Percentiles rank a stretch among this genome's conserved stretches.
Evolutionary conservation across 805 yeast genomes (phyloP).

Genomic region (Sugiyamaella valdiviana): DNA sequence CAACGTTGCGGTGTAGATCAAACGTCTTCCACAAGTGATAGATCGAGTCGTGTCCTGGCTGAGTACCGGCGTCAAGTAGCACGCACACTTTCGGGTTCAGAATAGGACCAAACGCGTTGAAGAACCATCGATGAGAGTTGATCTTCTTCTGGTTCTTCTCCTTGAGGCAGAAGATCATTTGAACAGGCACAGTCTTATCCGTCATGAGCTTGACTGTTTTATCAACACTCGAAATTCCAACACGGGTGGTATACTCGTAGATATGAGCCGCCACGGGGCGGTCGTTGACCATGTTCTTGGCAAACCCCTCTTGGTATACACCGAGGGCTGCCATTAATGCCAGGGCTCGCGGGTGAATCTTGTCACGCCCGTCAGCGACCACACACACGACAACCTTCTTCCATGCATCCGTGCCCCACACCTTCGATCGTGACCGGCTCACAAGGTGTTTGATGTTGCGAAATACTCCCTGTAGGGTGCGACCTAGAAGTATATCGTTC

Average conservation of each 20-base stretch:
- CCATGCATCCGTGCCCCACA: constrained; percentile 97
- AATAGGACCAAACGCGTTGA: constrained; percentile 83
- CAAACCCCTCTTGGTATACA: constrained; percentile 91
- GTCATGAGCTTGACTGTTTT: constrained; percentile 57
- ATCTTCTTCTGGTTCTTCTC: constrained; percentile 86
- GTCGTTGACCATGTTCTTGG: constrained; percentile 83
- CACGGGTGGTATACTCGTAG: constrained; percentile 89
- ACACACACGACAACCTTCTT: constrained; percentile 84
- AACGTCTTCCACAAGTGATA: constrained; percentile 89
- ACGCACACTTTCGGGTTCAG: constrained; percentile 78
- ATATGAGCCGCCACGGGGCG: constrained; percentile 77
- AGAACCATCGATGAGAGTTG: constrained; percentile 95
- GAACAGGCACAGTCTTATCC: constrained; percentile 70
- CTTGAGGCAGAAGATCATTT: constrained; percentile 80
- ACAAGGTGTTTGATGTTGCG: constrained; percentile 75
- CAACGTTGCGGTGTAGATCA: constrained; percentile 66
- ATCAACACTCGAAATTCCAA: constrained; percentile 64
- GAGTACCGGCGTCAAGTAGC: constrained; percentile 89
- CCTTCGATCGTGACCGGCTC: constrained; percentile 52
- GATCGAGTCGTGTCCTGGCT: constrained; percentile 76
- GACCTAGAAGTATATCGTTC: constrained; percentile 70
- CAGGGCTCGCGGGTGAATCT: constrained; percentile 70
- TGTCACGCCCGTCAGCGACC: constrained; percentile 87
- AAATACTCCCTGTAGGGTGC: constrained; percentile 86
- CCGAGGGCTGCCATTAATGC: constrained; percentile 83